Evolutionary conservation across 108 stramenopile species (phyloP).

Genomic region (Fragilaria crotonensis): DNA sequence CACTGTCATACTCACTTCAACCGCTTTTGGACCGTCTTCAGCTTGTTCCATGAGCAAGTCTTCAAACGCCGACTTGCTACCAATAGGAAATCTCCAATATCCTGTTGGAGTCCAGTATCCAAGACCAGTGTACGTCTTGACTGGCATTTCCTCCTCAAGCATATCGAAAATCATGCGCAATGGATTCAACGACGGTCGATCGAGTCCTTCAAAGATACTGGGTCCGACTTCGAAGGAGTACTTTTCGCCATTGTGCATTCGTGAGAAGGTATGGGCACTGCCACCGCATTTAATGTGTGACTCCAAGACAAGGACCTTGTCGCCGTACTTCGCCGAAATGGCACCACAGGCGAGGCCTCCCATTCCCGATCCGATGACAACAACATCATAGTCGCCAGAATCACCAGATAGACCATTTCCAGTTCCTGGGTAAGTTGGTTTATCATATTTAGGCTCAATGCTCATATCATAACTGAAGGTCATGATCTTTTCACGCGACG

Average conservation of each 20-base stretch:
- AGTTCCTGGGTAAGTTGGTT: conserved; percentile 86
- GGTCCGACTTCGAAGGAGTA: conserved; percentile 89
- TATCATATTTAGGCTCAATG: conserved; percentile 76
- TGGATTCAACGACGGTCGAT: conserved; percentile 78
- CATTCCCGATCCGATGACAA: conserved; percentile 89
- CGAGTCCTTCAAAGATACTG: conserved; percentile 83
- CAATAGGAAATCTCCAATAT: conserved; percentile 89
- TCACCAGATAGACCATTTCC: conserved; percentile 82
- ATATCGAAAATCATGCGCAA: conserved; percentile 87
- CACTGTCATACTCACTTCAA: conserved; percentile 49
- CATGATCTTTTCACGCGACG: conserved; percentile 82
- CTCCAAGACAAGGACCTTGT: conserved; percentile 67
- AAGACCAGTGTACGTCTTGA: conserved; percentile 83
- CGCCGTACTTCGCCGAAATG: conserved; percentile 77
- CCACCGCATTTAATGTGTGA: conserved; percentile 87
- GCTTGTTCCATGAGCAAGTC: conserved; percentile 75
- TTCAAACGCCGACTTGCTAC: conserved; percentile 57
- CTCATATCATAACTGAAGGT: conserved; percentile 89
- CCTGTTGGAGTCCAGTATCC: conserved; percentile 85
- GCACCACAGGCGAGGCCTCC: conserved; percentile 82
- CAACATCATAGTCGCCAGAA: conserved; percentile 74
- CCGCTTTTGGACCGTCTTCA: conserved; percentile 77
- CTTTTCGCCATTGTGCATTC: conserved; percentile 82
- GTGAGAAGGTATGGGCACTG: conserved; percentile 76
- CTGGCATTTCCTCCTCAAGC: conserved; percentile 82